Evolutionary conservation across 768 basidiomycete species (phyloP), one percentile per base, ranked within the genome.

Genomic region (Suillus plorans): DNA sequence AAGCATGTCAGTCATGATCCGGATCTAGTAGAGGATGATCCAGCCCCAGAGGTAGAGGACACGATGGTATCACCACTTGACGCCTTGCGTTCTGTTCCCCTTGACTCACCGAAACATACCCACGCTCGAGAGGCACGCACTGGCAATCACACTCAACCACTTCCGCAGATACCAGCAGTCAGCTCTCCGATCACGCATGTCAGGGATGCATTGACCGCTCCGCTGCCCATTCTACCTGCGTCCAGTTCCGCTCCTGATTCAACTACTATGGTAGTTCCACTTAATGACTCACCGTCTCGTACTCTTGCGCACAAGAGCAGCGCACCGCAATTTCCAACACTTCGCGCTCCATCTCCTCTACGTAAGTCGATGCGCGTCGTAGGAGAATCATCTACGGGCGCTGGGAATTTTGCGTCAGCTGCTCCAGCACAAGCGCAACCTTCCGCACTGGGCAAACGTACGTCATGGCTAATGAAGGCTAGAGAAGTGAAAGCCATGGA

Each of bases 381-480:
- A 41, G 80, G 80, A 22, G 89, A 89, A 22, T 73, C 81, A 49
- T 80, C 79, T 1, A 65, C 71, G 12, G 75, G 75, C 47, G 55
- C 71, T 25, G 69, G 68, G 41, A 67, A 74, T 39, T 64, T 78
- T 25, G 79, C 80, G 4, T 75, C 75, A 25, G 77, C 77, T 18
- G 82, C 81, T 3, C 70, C 73, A 13, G 69, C 63, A 6, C 65
- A 67, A 20, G 69, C 67, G 49, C 58, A 41, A 28, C 72, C 70
- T 20, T 80, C 82, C 34, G 80, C 74, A 5, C 68, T 79, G 12
- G 86, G 85, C 3, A 92, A 90, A 70, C 86, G 91, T 39, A 89
- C 89, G 10, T 93, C 92, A 4, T 93, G 92, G 92, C 74, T 94
- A 62, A 86, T 85, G 76, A 91, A 90, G 69, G 92, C 88, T 16